A percentile compares a stretch with the other conserved stretches of the same genome.
These are phyloP conservation scores for Trichoderma erinaceum DNA, from an alignment of 495 filamentous ascomycete genomes.

Conservation along the genomic window DNA sequence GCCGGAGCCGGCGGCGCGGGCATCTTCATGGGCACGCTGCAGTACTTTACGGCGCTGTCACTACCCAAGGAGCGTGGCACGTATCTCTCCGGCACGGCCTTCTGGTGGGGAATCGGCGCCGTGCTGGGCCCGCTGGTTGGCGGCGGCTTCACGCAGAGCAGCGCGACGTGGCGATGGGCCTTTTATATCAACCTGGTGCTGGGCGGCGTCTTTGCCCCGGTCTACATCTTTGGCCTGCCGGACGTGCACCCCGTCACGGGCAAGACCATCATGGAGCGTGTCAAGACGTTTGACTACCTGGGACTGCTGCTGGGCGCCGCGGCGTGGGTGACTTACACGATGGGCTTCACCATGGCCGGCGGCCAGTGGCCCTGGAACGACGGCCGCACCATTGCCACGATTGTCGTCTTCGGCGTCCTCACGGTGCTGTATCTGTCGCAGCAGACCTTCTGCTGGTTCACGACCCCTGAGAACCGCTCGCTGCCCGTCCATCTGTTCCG, in stretches of 20 bases:
- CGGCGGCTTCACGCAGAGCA: conserved; percentile 50
- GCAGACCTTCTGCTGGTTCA: conserved; percentile 48
- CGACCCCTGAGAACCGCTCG: conserved; percentile 39
- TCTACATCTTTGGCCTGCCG: conserved; percentile 53
- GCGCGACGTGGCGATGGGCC: conserved; percentile 53
- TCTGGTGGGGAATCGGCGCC: conserved; percentile 47
- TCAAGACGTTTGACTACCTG: conserved; percentile 40
- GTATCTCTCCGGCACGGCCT: conserved; percentile 40
- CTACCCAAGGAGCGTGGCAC: conserved; percentile 37
- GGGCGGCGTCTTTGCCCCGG: conserved; percentile 46
- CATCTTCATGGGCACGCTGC: conserved; percentile 46
- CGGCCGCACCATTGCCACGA: conserved; percentile 47
- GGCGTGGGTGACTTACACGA: conserved; percentile 36
- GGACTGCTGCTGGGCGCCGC: conserved; percentile 40
- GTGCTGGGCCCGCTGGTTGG: conserved; percentile 58
- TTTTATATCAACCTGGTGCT: conserved; percentile 68
- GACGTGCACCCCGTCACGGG: conserved; percentile 38
- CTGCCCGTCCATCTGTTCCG: conserved; percentile 50
- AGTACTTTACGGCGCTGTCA: conserved; percentile 38
- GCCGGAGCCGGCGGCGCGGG: conserved; percentile 39
- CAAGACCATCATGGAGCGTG: conserved; percentile 29
- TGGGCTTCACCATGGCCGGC: conserved; percentile 54
- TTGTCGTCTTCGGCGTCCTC: conserved; percentile 47
- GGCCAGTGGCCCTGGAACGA: conserved; percentile 46
- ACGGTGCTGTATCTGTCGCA: conserved; percentile 44